Conservation (phyloP, 2,329 filamentous ascomycete genomes). For the Juglanconis juglandina region DNA sequence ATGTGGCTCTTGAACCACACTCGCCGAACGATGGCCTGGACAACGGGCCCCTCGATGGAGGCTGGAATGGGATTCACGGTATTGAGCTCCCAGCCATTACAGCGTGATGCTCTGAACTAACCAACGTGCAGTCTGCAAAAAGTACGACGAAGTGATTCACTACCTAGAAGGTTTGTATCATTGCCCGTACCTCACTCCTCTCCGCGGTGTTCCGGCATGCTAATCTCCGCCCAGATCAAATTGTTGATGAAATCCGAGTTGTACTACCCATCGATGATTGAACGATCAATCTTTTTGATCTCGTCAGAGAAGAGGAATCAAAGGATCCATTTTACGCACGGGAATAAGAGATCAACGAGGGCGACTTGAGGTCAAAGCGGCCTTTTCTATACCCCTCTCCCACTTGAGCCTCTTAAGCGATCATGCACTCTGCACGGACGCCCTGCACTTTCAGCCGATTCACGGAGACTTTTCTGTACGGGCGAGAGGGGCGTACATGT, state of each 20-base stretch:
- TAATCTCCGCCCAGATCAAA: slow-evolving; percentile 7
- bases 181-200: not conserved
- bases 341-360: not conserved
- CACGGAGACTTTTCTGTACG: too few species aligned
- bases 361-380: not conserved
- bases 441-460: not conserved
- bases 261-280: slow-evolving; percentile 17
- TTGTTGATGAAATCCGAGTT: slow-evolving; percentile 12
- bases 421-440: not conserved
- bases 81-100: not conserved
- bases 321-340: not conserved
- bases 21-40: slow-evolving; percentile 21
- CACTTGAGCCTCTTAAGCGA: not conserved
- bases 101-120: not conserved
- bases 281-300: not conserved
- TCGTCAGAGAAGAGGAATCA: not conserved
- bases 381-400: not conserved
- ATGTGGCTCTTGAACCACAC: slow-evolving; percentile 26
- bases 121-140: slow-evolving; percentile 22
- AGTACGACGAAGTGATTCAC: slow-evolving; percentile 22
- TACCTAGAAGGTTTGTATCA: slow-evolving; percentile 23
- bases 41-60: slow-evolving; percentile 22
- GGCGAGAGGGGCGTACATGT: not conserved
- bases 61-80: slow-evolving; percentile 25
- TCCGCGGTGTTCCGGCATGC: not conserved